Evolutionary conservation across 495 filamentous ascomycete species (phyloP).

Genomic region (Neurospora sp.): DNA sequence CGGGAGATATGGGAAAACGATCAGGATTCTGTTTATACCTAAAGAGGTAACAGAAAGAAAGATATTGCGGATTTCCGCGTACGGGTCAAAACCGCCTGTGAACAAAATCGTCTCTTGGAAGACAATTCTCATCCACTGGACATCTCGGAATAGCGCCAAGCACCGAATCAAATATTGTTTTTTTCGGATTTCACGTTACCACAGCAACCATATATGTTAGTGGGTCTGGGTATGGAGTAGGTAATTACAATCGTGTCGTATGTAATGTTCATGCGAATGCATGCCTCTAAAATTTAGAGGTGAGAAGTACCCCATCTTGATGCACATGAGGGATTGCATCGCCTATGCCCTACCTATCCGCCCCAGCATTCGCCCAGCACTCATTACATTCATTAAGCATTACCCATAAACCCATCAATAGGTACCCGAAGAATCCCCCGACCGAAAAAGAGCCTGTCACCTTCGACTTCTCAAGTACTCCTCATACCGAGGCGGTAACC

Average conservation of each 20-base stretch:
- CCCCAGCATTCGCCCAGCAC: background rate
- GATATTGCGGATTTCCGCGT: too few species aligned
- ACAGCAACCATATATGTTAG: background rate
- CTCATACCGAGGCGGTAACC: background rate
- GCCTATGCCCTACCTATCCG: background rate
- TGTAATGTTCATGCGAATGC: background rate
- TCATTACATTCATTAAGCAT: background rate
- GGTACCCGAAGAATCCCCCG: background rate
- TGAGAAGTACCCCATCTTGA: background rate
- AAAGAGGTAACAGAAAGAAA: background rate
- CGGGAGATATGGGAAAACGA: background rate
- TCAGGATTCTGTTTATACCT: background rate
- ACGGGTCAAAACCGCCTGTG: background rate
- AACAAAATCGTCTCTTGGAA: background rate
- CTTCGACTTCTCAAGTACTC: background rate
- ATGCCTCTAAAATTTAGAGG: background rate
- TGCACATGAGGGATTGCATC: background rate
- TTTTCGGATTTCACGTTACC: background rate
- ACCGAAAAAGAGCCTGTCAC: background rate
- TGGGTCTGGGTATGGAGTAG: background rate
- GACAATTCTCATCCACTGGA: background rate
- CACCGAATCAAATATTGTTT: background rate
- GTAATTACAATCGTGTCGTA: background rate
- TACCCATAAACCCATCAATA: background rate
- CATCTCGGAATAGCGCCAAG: background rate